Base-by-base conservation (phyloP, 2,329 filamentous ascomycete species). In the Bimuria novae-zelandiae region DNA sequence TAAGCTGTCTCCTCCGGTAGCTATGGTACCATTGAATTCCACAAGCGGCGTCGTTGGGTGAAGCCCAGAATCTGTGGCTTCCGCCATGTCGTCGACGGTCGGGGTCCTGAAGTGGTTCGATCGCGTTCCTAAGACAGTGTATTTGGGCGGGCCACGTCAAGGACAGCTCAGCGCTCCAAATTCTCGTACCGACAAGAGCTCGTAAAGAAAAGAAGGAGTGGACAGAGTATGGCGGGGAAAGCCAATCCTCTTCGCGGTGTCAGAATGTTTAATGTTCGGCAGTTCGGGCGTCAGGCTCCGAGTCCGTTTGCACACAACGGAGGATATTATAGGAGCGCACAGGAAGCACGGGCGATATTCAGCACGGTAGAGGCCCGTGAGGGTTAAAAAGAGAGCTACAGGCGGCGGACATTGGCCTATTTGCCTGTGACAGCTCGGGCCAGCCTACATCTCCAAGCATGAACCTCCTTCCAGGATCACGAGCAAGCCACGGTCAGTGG, bases 1-100 rank as follows among this genome's bases (percentile, higher is more conserved):
- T 54, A 86, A 75, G 22, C 88, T 80, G 76, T 86, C 77, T 77
- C 89, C 89, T 59, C 89, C 89, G 7, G 82, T 85, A 19, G 78
- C 73, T 30, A 77, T 77, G 16, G 86, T 85, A 67, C 82, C 83
- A 77, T 90, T 90, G 76, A 69, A 75, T 5, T 57, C 45, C 49
- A 69, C 68, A 23, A 75, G 56, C 46, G 70, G 72, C 12, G 62
- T 51, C 27, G 71, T 74, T 27, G 65, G 62, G 44, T 71, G 45
- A 62, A 65, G 22, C 50, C 45, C 52, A 27, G 21, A 42, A 16
- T 27, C 22, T 63, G 63, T 36, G 70, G 65, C 37, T 65, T 27
- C 25, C 10, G 25, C 64, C 50, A 52, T 52, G 16, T 30, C 66
- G 59, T 49, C 49, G 56, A 57, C 53, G 33, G 42, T 40, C 14